Evolutionary conservation across 2,329 filamentous ascomycete genomes (phyloP).

Genomic region (Colletotrichum horii): DNA sequence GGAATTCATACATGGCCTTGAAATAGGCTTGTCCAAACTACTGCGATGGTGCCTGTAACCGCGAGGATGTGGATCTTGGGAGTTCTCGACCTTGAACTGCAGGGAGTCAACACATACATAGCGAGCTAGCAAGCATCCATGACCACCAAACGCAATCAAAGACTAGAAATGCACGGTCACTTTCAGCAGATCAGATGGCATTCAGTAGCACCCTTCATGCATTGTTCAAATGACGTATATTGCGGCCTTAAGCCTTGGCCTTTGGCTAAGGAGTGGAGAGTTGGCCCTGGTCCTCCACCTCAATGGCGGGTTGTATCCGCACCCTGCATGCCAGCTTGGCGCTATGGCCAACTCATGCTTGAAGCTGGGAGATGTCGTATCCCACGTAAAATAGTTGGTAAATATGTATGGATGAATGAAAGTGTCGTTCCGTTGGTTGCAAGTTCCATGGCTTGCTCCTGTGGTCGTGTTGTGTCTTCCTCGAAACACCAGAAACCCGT

Average conservation of each 20-base stretch:
- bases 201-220: background rate
- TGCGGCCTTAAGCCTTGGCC: background rate
- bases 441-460: background rate
- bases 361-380: conserved; percentile 2
- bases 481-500: background rate
- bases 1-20: background rate
- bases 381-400: background rate
- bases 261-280: background rate
- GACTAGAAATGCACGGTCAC: background rate
- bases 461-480: background rate
- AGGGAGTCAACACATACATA: background rate
- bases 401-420: background rate
- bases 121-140: background rate
- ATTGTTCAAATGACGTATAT: background rate
- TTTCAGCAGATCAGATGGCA: background rate
- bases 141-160: background rate
- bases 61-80: background rate
- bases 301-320: background rate
- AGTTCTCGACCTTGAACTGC: background rate
- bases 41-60: background rate
- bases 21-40: background rate
- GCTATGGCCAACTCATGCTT: background rate
- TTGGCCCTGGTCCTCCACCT: background rate
- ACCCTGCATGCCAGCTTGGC: background rate
- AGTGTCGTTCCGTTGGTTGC: background rate